A percentile compares a stretch with the other conserved stretches of the same genome.
phyloP scores from a whole-genome alignment of 2,329 filamentous ascomycete species.

The Claviceps africana region DNA sequence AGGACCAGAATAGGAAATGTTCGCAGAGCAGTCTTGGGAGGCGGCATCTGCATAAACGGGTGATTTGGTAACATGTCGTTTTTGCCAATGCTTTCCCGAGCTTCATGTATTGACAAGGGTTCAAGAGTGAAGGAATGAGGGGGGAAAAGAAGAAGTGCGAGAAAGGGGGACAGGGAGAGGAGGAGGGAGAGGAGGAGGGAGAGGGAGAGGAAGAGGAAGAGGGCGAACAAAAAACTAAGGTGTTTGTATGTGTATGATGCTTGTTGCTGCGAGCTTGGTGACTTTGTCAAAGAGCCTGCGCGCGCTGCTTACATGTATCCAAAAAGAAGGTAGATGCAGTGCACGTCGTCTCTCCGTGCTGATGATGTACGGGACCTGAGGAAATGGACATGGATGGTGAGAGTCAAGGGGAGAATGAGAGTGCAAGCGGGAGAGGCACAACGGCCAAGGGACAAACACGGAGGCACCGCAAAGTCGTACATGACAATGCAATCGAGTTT shows the following conservation, averaged over 20 bases:
- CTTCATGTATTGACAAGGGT: neutral
- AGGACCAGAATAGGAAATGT: constrained; percentile 20
- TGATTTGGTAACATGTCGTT: constrained; percentile 14
- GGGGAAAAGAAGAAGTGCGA: too few relatives aligned
- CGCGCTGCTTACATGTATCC: neutral
- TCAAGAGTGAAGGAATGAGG: neutral
- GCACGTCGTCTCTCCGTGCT: neutral
- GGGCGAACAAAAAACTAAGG: neutral
- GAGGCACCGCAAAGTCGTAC: too few relatives aligned
- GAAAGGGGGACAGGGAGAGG: neutral
- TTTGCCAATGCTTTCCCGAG: constrained; percentile 3
- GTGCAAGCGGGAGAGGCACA: neutral
- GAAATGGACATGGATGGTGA: neutral
- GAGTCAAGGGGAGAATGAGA: neutral
- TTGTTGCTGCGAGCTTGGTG: neutral
- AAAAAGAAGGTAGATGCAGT: constrained; percentile 1
- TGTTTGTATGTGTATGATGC: neutral
- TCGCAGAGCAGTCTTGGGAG: constrained; percentile 20
- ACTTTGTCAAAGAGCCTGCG: neutral
- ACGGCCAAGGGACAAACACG: neutral
- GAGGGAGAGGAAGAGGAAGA: too few relatives aligned
- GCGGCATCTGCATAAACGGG: constrained; percentile 21
- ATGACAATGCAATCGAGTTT: neutral
- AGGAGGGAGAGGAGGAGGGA: neutral
- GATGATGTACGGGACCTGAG: neutral